Conservation (phyloP, 768 basidiomycete species). For the Xerocomus spinulosus region DNA sequence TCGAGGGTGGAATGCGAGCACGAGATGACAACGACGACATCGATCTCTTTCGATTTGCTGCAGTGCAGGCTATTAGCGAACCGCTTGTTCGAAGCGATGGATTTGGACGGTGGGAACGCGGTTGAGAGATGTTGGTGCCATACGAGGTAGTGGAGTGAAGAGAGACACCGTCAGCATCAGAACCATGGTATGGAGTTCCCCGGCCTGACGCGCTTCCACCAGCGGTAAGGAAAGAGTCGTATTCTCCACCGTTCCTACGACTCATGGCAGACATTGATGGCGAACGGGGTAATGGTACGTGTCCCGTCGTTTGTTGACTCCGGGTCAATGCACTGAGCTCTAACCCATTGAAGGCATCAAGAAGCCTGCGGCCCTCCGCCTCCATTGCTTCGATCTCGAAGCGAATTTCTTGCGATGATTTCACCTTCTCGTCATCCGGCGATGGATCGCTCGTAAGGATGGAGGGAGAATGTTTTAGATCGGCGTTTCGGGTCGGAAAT, state of each 20-base stretch:
- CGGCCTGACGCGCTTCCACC: constrained; percentile 26
- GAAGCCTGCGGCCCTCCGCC: constrained; percentile 61
- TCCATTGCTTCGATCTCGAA: constrained; percentile 66
- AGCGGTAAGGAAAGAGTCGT: constrained; percentile 22
- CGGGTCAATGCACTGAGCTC: constrained; percentile 63
- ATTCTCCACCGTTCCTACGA: constrained; percentile 26
- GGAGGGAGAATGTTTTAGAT: constrained; percentile 35
- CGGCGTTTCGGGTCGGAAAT: constrained; percentile 35
- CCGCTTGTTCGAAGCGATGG: constrained; percentile 33
- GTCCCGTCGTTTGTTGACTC: constrained; percentile 22
- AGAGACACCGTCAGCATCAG: constrained; percentile 49
- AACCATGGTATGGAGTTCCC: constrained; percentile 29
- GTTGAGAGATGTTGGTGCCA: constrained; percentile 44
- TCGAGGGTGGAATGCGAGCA: constrained; percentile 31
- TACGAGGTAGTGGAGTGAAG: constrained; percentile 49
- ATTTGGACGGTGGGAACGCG: constrained; percentile 43
- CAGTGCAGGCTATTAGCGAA: constrained; percentile 23
- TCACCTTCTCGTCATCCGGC: constrained; percentile 53
- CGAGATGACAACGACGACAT: constrained; percentile 57
- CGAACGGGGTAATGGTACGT: constrained; percentile 24
- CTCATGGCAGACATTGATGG: constrained; percentile 26
- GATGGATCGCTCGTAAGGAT: constrained; percentile 32
- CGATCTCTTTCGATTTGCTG: constrained; percentile 53
- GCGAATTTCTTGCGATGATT: constrained; percentile 59
- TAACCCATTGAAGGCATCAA: constrained; percentile 78